Conservation (phyloP, 345 rosid genomes). For the Leavenworthia alabamica region DNA sequence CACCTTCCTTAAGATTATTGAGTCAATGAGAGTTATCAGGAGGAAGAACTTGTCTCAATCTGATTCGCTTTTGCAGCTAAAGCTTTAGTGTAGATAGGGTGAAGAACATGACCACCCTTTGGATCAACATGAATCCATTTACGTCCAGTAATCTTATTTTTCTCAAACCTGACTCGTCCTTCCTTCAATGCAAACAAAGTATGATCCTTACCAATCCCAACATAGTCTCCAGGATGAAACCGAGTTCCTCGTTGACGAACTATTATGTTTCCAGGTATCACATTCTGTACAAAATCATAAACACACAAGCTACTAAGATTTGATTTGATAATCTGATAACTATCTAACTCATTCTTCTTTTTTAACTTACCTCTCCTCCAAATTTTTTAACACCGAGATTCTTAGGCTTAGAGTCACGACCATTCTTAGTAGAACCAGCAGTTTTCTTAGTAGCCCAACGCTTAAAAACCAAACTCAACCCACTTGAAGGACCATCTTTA, state of each 20-base stretch:
- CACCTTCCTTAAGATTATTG: neutral
- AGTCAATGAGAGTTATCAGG: neutral
- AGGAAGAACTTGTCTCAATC: constrained; percentile 25
- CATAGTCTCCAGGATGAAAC: constrained; percentile 85
- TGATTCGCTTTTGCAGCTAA: constrained; percentile 19
- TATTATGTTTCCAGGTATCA: constrained; percentile 82
- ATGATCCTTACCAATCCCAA: constrained; percentile 71
- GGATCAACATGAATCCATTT: constrained; percentile 76
- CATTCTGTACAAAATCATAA: constrained; percentile 44
- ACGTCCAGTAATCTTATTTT: constrained; percentile 57
- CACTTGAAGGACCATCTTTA: constrained; percentile 50
- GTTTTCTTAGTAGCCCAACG: constrained; percentile 87
- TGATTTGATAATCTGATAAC: neutral
- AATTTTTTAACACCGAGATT: constrained; percentile 90
- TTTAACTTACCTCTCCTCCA: constrained; percentile 79
- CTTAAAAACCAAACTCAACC: constrained; percentile 59
- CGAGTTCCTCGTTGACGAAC: constrained; percentile 75
- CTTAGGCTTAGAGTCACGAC: constrained; percentile 79
- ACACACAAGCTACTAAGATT: neutral
- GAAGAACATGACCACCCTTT: constrained; percentile 66
- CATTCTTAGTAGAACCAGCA: constrained; percentile 88
- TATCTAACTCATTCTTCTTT: neutral
- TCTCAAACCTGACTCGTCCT: constrained; percentile 69
- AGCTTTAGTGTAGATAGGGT: constrained; percentile 47
- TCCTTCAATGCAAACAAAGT: constrained; percentile 64